Conservation (phyloP, 352 stramenopile genomes). For the Peronosclerospora sorghi region DNA sequence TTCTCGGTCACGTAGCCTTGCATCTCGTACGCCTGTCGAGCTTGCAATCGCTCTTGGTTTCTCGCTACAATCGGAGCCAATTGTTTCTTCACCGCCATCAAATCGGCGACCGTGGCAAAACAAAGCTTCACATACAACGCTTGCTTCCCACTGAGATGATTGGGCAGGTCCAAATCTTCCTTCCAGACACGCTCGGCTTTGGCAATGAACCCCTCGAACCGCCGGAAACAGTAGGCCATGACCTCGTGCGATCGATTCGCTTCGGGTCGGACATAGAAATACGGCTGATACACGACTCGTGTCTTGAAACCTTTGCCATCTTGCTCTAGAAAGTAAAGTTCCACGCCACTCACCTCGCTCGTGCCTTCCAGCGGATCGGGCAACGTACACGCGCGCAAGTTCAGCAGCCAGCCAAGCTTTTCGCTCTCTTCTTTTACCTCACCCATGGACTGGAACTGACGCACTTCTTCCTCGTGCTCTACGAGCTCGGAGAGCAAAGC, state of each 20-base stretch:
- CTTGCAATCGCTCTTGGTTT: slow-evolving; percentile 53
- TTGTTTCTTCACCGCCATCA: slow-evolving; percentile 58
- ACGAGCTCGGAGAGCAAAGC: slow-evolving; percentile 44
- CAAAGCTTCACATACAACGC: slow-evolving; percentile 85
- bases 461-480: slow-evolving; percentile 35
- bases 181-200: slow-evolving; percentile 61
- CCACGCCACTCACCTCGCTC: slow-evolving; percentile 82
- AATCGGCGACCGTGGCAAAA: slow-evolving; percentile 72
- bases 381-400: slow-evolving; percentile 49
- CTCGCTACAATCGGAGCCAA: slow-evolving; percentile 45
- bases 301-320: slow-evolving; percentile 93
- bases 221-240: slow-evolving; percentile 65
- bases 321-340: slow-evolving; percentile 94
- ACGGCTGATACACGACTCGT: slow-evolving; percentile 91
- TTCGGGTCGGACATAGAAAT: slow-evolving; percentile 91
- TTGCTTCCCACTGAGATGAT: slow-evolving; percentile 83
- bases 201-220: slow-evolving; percentile 82
- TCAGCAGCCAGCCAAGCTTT: slow-evolving; percentile 63
- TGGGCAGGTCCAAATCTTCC: slow-evolving; percentile 87
- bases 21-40: slow-evolving; percentile 59
- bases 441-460: too few species aligned
- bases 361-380: slow-evolving; percentile 46
- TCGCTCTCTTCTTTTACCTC: slow-evolving; percentile 16
- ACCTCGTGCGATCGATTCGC: slow-evolving; percentile 55
- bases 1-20: slow-evolving; percentile 32